Percentiles rank a stretch among this genome's conserved stretches.
Conservation (phyloP, 768 basidiomycete species). For the Asterophora lycoperdoides region DNA sequence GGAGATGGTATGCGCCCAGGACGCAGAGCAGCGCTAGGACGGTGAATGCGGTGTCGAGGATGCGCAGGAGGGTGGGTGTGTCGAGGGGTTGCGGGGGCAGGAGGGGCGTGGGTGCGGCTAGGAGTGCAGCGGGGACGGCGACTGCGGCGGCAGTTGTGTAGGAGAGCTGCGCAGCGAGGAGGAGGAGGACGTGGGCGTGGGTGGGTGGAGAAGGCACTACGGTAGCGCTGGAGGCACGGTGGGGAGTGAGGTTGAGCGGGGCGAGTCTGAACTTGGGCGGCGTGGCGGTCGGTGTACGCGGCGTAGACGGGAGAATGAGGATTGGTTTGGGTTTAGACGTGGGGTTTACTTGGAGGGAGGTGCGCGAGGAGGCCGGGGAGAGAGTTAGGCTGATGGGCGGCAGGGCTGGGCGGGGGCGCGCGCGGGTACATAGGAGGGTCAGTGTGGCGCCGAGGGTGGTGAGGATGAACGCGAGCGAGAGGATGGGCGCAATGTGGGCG, state of each 20-base stretch:
- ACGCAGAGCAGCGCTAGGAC: not conserved
- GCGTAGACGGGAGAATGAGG: not conserved
- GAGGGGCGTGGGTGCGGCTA: not conserved
- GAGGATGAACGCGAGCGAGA: constrained; percentile 8
- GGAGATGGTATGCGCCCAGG: constrained; percentile 3
- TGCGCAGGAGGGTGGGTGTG: not conserved
- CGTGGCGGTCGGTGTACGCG: not conserved
- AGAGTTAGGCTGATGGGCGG: constrained; percentile 1
- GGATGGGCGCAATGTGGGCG: constrained; percentile 6
- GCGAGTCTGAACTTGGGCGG: no score
- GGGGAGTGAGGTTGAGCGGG: no score
- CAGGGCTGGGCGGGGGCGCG: not conserved
- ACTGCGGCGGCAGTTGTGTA: constrained; percentile 1
- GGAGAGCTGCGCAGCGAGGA: constrained; percentile 4
- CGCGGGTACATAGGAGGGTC: not conserved
- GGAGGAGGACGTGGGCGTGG: not conserved
- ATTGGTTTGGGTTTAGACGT: not conserved
- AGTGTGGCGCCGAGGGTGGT: constrained; percentile 3
- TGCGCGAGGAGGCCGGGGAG: constrained; percentile 5
- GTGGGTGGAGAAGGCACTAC: not conserved
- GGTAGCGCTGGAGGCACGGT: no score
- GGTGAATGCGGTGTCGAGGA: constrained; percentile 1
- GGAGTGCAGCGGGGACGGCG: constrained; percentile 1
- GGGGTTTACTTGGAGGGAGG: constrained; percentile 4
- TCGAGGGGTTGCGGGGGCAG: not conserved